Evolutionary conservation across 441 rosid species (phyloP), one percentile per base, ranked within the genome.

Genomic region (Bocquillonia castaneifolia): DNA sequence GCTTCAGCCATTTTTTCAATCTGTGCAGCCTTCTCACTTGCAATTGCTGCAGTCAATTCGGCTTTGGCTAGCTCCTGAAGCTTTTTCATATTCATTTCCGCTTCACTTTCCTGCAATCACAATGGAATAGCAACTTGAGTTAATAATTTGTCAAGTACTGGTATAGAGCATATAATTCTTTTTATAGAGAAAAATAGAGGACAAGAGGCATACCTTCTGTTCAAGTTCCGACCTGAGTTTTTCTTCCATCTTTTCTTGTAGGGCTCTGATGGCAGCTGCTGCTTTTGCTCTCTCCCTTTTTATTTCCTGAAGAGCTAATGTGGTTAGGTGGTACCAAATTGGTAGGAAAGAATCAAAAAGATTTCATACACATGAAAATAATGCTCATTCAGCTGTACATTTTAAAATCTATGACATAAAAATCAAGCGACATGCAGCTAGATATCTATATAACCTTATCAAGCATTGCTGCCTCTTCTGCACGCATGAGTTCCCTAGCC

Each of bases 391-490:
- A 48, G 3, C 26, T 10, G 37, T 8, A 39, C 40, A 18, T 14
- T 13, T 14, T 42, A 64, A 7, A 13, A 50, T 32, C 47, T 44
- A 31, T 23, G 14, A 63, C 22, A 28, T 3, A 50, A 70, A 36
- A 58, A 62, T 50, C 56, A 65, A 31, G 63, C n/a, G 77, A 45
- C 55, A 65, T 45, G 29, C 53, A 74, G 64, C 67, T 45, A 53
- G 55, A 70, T 37, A 66, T 66, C 8, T 18, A 26, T 26, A 69
- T 31, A 72, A 95, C 98, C 99, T 95, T 95, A 76, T 95, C 93
- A 79, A 92, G 76, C 62, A 95, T 85, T 56, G 97, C 97, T 32
- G 92, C 98, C 83, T 95, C 96, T 84, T 95, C 97, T 25, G 87
- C 83, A 69, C 70, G 88, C 98, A 95, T 95, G 60, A 95, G 90